These are phyloP conservation scores for Clarireedia sp. DNA, from an alignment of 2,329 filamentous ascomycete species.

Conservation along the genomic window DNA sequence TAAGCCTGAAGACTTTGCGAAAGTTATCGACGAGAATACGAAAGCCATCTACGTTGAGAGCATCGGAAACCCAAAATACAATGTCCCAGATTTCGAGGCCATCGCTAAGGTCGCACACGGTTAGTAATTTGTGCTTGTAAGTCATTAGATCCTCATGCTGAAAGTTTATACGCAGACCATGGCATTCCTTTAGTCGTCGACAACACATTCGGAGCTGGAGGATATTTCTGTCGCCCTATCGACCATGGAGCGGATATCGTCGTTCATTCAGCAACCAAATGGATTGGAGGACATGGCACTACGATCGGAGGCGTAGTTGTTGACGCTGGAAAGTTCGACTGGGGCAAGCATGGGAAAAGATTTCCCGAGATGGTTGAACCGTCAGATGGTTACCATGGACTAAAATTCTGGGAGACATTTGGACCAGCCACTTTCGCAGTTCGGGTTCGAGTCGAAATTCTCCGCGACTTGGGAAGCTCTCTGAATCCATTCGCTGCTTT, in stretches of 20 bases:
- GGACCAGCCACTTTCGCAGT: slow-evolving; percentile 75
- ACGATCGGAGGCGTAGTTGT: slow-evolving; percentile 81
- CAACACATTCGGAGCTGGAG: slow-evolving; percentile 91
- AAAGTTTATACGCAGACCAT: slow-evolving; percentile 25
- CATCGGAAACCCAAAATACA: slow-evolving; percentile 84
- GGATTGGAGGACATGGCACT: slow-evolving; percentile 92
- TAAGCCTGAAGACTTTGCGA: slow-evolving; percentile 66
- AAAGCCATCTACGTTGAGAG: slow-evolving; percentile 89
- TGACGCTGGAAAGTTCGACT: slow-evolving; percentile 88
- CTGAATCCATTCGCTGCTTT: slow-evolving; percentile 90
- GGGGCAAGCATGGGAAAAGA: slow-evolving; percentile 74
- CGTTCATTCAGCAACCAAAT: slow-evolving; percentile 89
- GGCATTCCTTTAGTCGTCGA: slow-evolving; percentile 60
- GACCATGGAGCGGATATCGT: slow-evolving; percentile 75
- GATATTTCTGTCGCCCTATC: slow-evolving; percentile 79
- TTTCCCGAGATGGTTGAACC: slow-evolving; percentile 93
- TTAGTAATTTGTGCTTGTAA: neutral
- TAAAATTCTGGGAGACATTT: slow-evolving; percentile 92
- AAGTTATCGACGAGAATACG: slow-evolving; percentile 82
- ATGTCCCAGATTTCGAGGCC: slow-evolving; percentile 84
- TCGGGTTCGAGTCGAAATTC: slow-evolving; percentile 77
- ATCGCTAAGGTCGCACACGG: slow-evolving; percentile 74
- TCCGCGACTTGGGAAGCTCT: slow-evolving; percentile 74
- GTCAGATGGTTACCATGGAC: slow-evolving; percentile 79
- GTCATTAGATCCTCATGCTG: neutral